Percentiles rank a stretch among this genome's conserved stretches.
Conservation (phyloP, 345 rosid species). For the Carallia pectinifolia region DNA sequence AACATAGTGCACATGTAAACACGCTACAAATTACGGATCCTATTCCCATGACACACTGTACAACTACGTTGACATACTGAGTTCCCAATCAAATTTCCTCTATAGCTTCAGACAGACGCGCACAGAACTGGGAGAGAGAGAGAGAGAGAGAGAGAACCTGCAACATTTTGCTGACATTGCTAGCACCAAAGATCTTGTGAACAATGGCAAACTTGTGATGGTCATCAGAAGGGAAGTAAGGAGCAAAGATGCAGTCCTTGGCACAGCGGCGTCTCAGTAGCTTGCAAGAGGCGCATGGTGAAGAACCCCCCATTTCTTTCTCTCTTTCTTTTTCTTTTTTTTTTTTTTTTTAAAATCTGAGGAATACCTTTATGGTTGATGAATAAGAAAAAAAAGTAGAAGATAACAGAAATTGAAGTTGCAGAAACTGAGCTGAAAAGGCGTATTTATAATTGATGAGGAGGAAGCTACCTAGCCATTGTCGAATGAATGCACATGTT, state of each 20-base stretch:
- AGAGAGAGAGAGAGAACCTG: slow-evolving; percentile 45
- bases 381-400: background rate
- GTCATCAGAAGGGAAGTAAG: slow-evolving; percentile 82
- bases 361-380: background rate
- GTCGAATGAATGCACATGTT: slow-evolving; percentile 34
- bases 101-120: background rate
- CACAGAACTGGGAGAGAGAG: background rate
- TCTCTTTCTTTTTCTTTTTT: no score
- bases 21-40: no score
- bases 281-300: slow-evolving; percentile 91
- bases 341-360: no score
- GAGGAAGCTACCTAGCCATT: background rate
- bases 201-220: slow-evolving; percentile 81
- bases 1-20: no score
- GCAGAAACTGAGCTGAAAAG: slow-evolving; percentile 28
- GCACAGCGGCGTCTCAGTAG: slow-evolving; percentile 74
- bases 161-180: slow-evolving; percentile 86
- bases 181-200: slow-evolving; percentile 87
- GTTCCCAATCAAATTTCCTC: no score
- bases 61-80: no score
- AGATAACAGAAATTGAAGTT: slow-evolving; percentile 25
- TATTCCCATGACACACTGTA: no score
- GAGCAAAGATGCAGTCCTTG: slow-evolving; percentile 82
- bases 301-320: slow-evolving; percentile 49
- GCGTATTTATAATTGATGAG: slow-evolving; percentile 49